These are phyloP conservation scores for Erythrophleum ivorense DNA, from an alignment of 331 rosid genomes.

Conservation along the genomic window DNA sequence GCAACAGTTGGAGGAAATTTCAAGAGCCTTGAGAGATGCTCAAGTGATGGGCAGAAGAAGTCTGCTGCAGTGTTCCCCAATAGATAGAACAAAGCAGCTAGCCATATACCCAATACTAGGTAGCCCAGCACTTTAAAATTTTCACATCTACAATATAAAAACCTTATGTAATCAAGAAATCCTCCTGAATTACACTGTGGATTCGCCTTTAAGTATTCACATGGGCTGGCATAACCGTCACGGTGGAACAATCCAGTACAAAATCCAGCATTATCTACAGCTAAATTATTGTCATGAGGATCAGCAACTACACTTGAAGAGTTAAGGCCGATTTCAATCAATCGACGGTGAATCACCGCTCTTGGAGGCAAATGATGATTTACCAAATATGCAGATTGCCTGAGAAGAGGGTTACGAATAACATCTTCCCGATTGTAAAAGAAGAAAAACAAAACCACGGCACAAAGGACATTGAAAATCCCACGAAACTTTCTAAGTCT, in stretches of 20 bases:
- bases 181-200: constrained; percentile 84
- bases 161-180: constrained; percentile 65
- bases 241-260: constrained; percentile 64
- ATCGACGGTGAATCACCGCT: constrained; percentile 47
- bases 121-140: constrained; percentile 65
- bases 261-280: constrained; percentile 37
- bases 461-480: constrained; percentile 50
- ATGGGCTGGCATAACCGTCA: constrained; percentile 57
- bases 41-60: constrained; percentile 88
- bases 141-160: constrained; percentile 81
- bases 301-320: constrained; percentile 40
- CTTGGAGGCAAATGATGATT: constrained; percentile 35
- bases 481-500: constrained; percentile 43
- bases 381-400: constrained; percentile 44
- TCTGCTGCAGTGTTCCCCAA: constrained; percentile 98
- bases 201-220: constrained; percentile 78
- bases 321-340: constrained; percentile 43
- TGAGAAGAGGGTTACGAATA: constrained; percentile 51
- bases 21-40: constrained; percentile 87
- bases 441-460: constrained; percentile 49
- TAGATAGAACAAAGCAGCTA: constrained; percentile 88
- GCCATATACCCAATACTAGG: constrained; percentile 65
- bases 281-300: constrained; percentile 38
- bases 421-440: constrained; percentile 52
- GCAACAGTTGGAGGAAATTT: constrained; percentile 96